A percentile compares a stretch with the other conserved stretches of the same genome.
Conservation (phyloP, 2,329 filamentous ascomycete genomes). For the Coleophoma crateriformis region DNA sequence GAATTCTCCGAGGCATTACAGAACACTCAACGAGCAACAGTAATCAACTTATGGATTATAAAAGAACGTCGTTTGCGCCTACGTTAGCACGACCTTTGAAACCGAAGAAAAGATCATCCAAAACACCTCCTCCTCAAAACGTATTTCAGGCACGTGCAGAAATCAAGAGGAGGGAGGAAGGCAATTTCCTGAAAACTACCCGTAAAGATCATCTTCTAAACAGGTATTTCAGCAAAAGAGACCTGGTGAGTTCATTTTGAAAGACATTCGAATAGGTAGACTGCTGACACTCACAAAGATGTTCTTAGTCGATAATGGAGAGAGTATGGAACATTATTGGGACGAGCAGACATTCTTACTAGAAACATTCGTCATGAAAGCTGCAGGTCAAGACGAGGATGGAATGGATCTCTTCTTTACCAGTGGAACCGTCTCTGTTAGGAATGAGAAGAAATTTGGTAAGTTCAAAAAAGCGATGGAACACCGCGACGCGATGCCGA, state of each 20-base stretch:
- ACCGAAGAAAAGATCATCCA: too few relatives aligned
- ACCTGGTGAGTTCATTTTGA: conserved; percentile 4
- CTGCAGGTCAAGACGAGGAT: conserved; percentile 21
- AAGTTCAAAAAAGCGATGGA: conserved; percentile 6
- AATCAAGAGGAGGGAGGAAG: too few relatives aligned
- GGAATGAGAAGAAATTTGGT: background rate
- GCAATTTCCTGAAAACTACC: too few relatives aligned
- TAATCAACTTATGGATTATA: too few relatives aligned
- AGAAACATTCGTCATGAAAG: conserved; percentile 18
- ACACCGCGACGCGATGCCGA: background rate
- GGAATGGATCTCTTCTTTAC: conserved; percentile 23
- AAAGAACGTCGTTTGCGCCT: too few relatives aligned
- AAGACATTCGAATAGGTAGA: background rate
- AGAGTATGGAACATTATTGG: conserved; percentile 21
- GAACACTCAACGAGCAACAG: too few relatives aligned
- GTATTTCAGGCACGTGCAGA: too few relatives aligned
- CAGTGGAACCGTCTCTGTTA: background rate
- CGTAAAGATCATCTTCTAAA: background rate
- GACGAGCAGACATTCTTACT: conserved; percentile 16
- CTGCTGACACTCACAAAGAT: conserved; percentile 7
- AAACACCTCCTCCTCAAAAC: too few relatives aligned
- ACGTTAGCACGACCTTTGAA: too few relatives aligned
- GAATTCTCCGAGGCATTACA: too few relatives aligned
- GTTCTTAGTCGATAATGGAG: conserved; percentile 25
- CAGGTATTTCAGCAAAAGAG: conserved; percentile 9